Conservation (phyloP, 768 basidiomycete species). For the Leccinum longicurvipes region DNA sequence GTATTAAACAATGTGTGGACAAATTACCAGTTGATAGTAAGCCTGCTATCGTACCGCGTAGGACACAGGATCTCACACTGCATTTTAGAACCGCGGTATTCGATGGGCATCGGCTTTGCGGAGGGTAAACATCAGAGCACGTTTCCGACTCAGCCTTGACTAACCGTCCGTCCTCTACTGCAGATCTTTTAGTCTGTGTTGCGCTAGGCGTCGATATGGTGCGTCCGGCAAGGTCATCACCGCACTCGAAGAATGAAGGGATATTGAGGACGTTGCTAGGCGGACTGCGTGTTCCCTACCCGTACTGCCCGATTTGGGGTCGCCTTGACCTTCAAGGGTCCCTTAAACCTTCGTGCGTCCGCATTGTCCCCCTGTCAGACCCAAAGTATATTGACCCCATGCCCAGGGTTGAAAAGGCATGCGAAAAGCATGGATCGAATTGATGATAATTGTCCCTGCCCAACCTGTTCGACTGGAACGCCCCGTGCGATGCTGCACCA, state of each 20-base stretch:
- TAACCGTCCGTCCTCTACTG: not conserved
- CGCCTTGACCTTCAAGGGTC: slow-evolving; percentile 77
- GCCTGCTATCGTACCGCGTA: slow-evolving; percentile 21
- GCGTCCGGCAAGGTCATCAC: slow-evolving; percentile 10
- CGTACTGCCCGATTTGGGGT: slow-evolving; percentile 90
- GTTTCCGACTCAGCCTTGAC: not conserved
- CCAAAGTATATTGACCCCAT: slow-evolving; percentile 8
- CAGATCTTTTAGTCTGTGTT: slow-evolving; percentile 86
- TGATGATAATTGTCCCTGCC: slow-evolving; percentile 78
- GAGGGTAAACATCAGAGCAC: slow-evolving; percentile 53
- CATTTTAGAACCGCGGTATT: slow-evolving; percentile 74
- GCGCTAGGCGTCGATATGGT: slow-evolving; percentile 95
- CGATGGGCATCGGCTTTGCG: slow-evolving; percentile 91
- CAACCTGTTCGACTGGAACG: slow-evolving; percentile 68
- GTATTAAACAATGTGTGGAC: slow-evolving; percentile 79
- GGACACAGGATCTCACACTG: slow-evolving; percentile 9
- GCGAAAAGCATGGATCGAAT: slow-evolving; percentile 67
- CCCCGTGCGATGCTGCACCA: slow-evolving; percentile 77
- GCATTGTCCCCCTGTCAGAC: not conserved
- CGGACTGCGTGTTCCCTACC: slow-evolving; percentile 92
- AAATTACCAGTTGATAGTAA: slow-evolving; percentile 74
- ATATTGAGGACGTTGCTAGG: slow-evolving; percentile 40
- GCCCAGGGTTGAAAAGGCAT: slow-evolving; percentile 56
- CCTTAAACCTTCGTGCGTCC: slow-evolving; percentile 70
- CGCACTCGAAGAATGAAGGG: not conserved